Evolutionary conservation across 495 filamentous ascomycete species (phyloP), one percentile per base, ranked within the genome.

Genomic region (Xylaria nigripes): DNA sequence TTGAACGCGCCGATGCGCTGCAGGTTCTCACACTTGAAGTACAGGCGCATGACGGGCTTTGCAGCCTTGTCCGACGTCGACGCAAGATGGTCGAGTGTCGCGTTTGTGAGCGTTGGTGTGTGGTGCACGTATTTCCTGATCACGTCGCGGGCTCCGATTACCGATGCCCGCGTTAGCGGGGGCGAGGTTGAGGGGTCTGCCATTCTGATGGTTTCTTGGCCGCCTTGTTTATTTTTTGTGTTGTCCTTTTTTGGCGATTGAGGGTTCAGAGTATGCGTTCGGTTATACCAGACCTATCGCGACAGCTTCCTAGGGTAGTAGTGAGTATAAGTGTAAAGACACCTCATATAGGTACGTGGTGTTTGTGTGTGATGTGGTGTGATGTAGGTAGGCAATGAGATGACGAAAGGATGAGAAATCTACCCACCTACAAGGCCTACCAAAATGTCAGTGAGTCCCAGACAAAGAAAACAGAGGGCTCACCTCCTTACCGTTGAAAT

Each of bases 1-100:
- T 98, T 98, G 74, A 98, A 98, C 15, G 92, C 92, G 50, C 92
- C 93, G 48, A 93, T 84, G 43, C 82, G 83, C 72, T 96, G 92
- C 32, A 84, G 77, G 71, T 96, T 96, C 75, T 98, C 92, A 71
- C 90, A 95, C 73, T 98, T 98, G 79, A 98, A 95, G 70, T 86
- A 91, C 56, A 98, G 77, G 6, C 80, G 77, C 32, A 96, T 76
- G 24, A 71, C 79, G 0, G 90, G 89, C 9, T 61, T 68, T 10
- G 83, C 82, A 1, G 86, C 19, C 13, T 42, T 6, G 1, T 45
- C 36, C 5, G 86, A 82, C 24, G 82, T 84, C 4, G 88, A 94
- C 21, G 90, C 89, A 57, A 96, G 70, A 2, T 56, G 61, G 62
- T 85, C 80, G 50, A 98, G 80, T 2, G 87, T 89, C 7, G 71